phyloP scores from a whole-genome alignment of 1,139 yeast genomes.

The Sugiyamaella grinbergsii region DNA sequence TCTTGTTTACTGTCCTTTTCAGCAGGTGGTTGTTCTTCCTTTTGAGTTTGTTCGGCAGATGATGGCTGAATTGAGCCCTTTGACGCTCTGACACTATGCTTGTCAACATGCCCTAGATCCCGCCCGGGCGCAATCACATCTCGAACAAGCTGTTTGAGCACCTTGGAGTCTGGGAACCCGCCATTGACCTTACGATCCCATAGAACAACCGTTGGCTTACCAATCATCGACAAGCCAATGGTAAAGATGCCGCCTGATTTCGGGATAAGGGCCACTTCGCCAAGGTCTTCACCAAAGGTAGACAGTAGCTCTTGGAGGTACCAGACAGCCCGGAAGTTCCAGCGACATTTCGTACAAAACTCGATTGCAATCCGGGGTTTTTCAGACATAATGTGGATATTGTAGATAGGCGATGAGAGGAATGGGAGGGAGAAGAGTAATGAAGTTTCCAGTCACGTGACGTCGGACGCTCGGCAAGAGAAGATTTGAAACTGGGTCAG shows the following conservation, averaged over 20 bases:
- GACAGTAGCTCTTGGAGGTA: conserved; percentile 62
- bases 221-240: conserved; percentile 39
- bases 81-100: too few species aligned
- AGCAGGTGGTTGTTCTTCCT: too few species aligned
- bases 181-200: conserved; percentile 59
- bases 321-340: conserved; percentile 72
- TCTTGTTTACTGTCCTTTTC: too few species aligned
- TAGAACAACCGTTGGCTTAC: conserved; percentile 36
- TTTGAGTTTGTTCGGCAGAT: too few species aligned
- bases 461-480: too few species aligned
- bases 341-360: conserved; percentile 63
- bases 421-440: too few species aligned
- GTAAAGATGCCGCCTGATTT: conserved; percentile 56
- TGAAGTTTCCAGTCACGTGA: too few species aligned
- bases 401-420: too few species aligned
- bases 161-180: conserved; percentile 60
- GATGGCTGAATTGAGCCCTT: too few species aligned
- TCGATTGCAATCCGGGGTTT: conserved; percentile 54
- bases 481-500: too few species aligned
- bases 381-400: background rate
- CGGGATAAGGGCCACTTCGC: conserved; percentile 58
- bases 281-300: conserved; percentile 56
- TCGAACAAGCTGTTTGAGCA: conserved; percentile 56
- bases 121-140: conserved; percentile 51
- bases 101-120: conserved; percentile 52